phyloP scores from a whole-genome alignment of 2,329 filamentous ascomycete genomes.

The Sarocladium oryzae region DNA sequence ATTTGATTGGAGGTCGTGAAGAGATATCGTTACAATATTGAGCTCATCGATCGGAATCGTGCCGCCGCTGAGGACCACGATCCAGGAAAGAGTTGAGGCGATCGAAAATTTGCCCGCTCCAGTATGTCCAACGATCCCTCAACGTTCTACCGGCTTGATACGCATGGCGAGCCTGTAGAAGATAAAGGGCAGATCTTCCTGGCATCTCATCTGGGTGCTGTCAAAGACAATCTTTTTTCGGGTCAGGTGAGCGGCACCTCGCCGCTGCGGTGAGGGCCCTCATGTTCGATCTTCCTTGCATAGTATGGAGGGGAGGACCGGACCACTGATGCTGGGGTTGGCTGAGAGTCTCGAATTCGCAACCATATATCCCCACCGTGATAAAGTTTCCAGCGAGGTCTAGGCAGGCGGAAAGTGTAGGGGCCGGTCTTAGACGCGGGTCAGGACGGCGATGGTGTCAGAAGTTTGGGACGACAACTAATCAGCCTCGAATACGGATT shows the following conservation, averaged over 20 bases:
- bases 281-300: conserved; percentile 27
- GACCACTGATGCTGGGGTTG: conserved; percentile 19
- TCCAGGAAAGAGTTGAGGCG: conserved; percentile 79
- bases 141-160: conserved; percentile 87
- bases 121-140: conserved; percentile 89
- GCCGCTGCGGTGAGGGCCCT: conserved; percentile 14
- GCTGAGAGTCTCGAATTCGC: not conserved
- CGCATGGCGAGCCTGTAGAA: conserved; percentile 78
- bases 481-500: not conserved
- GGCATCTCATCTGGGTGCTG: conserved; percentile 82
- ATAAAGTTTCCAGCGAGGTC: not conserved
- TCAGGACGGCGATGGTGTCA: conserved; percentile 40
- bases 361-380: not conserved
- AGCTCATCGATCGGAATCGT: conserved; percentile 60
- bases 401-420: conserved; percentile 31
- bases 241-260: conserved; percentile 66
- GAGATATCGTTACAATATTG: conserved; percentile 59
- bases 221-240: conserved; percentile 71
- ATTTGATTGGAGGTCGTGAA: conserved; percentile 60
- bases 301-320: conserved; percentile 28
- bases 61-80: conserved; percentile 72
- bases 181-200: conserved; percentile 74
- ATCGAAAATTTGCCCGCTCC: conserved; percentile 79
- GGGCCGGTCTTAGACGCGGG: conserved; percentile 45
- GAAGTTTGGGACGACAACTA: conserved; percentile 26